Conservation (phyloP, 2,329 filamentous ascomycete genomes). For the Bertia moriformis region DNA sequence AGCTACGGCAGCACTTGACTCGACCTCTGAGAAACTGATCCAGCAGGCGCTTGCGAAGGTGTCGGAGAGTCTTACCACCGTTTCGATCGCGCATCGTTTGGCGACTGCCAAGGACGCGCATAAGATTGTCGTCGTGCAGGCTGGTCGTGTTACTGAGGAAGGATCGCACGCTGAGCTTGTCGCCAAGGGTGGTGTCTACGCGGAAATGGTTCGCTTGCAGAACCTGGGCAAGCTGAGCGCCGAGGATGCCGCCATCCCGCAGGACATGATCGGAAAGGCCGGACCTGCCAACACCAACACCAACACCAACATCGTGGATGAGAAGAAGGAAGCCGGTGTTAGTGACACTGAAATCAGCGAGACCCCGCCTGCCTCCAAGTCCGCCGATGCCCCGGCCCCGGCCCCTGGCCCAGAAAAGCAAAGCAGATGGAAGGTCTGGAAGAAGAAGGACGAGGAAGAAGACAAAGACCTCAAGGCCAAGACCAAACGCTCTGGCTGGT, state of each 20-base stretch:
- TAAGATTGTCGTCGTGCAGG: slow-evolving; percentile 16
- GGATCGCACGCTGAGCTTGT: slow-evolving; percentile 13
- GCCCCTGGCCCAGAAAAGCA: too few species aligned
- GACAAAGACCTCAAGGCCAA: neutral
- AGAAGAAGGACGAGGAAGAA: slow-evolving; percentile 12
- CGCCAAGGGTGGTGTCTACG: slow-evolving; percentile 7
- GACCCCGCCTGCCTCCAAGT: neutral
- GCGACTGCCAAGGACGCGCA: slow-evolving; percentile 16
- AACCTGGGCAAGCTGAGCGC: slow-evolving; percentile 1
- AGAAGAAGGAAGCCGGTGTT: neutral
- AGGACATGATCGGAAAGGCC: neutral
- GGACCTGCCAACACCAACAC: slow-evolving; percentile 4
- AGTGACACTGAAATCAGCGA: neutral
- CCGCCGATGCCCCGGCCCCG: too few species aligned
- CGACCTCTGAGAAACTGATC: slow-evolving; percentile 22
- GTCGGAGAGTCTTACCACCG: slow-evolving; percentile 13
- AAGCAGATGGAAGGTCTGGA: too few species aligned
- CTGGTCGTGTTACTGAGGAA: slow-evolving; percentile 9
- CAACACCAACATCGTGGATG: slow-evolving; percentile 4
- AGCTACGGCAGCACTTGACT: slow-evolving; percentile 25
- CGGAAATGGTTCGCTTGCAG: slow-evolving; percentile 9
- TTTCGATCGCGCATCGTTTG: slow-evolving; percentile 17
- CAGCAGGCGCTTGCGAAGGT: slow-evolving; percentile 10
- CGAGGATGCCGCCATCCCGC: neutral
- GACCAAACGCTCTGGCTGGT: slow-evolving; percentile 6